These are phyloP conservation scores for Paramyrothecium sp. DNA, from an alignment of 2,329 filamentous ascomycete species.

Conservation along the genomic window DNA sequence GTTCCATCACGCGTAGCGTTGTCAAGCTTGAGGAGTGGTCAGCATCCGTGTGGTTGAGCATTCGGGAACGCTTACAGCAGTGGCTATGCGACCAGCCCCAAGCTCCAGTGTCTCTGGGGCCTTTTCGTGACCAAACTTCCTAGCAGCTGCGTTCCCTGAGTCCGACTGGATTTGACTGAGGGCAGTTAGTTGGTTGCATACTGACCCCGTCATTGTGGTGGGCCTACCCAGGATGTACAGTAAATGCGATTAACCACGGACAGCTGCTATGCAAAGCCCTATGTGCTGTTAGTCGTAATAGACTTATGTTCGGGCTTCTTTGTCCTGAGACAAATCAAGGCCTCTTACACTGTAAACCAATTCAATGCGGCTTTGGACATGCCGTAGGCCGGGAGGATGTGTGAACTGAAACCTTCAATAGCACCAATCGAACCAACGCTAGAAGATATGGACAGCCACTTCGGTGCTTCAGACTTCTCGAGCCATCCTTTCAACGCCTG, in stretches of 20 bases:
- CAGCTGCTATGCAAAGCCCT: not conserved
- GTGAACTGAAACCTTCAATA: not conserved
- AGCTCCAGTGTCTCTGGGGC: not conserved
- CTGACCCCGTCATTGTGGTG: not conserved
- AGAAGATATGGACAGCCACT: not conserved
- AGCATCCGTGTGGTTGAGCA: not conserved
- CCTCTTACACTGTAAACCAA: not conserved
- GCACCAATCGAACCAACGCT: not conserved
- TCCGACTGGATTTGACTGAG: not conserved
- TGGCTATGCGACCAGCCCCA: not conserved
- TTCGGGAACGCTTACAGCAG: not conserved
- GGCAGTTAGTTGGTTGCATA: not conserved
- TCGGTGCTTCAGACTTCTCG: not conserved
- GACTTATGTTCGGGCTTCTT: not conserved
- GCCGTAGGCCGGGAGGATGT: constrained; percentile 19
- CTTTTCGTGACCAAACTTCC: not conserved
- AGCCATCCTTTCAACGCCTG: not conserved
- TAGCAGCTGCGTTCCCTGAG: not conserved
- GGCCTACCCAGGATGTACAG: not conserved
- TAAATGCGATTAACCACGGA: not conserved
- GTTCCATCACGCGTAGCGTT: not conserved
- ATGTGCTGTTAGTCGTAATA: not conserved
- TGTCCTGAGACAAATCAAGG: not conserved
- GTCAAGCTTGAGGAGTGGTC: not conserved
- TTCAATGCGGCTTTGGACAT: constrained; percentile 36